A percentile compares a stretch with the other conserved stretches of the same genome.
Conservation (phyloP, 371 early-diverging fungal species). For the Gilbertella persicaria region DNA sequence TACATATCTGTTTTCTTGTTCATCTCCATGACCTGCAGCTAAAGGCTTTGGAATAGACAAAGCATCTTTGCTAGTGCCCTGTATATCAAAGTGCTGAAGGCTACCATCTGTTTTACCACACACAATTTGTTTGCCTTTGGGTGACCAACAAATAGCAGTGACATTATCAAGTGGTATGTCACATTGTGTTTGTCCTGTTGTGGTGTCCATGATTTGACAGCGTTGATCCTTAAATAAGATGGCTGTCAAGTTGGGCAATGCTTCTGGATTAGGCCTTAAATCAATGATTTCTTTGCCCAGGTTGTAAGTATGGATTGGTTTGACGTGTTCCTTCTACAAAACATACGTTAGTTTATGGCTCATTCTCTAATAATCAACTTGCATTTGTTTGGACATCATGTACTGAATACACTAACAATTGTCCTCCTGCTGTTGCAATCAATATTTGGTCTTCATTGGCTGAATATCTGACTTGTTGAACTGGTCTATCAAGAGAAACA, state of each 20-base stretch:
- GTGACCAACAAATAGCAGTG: constrained; percentile 56
- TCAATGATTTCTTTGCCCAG: constrained; percentile 31
- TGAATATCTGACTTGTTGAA: constrained; percentile 38
- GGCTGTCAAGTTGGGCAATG: constrained; percentile 31
- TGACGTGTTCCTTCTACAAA: background rate
- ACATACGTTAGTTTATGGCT: no score
- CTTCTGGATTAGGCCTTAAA: constrained; percentile 47
- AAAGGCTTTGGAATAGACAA: constrained; percentile 25
- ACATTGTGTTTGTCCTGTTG: constrained; percentile 18
- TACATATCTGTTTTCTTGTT: constrained; percentile 32
- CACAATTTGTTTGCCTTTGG: constrained; percentile 57
- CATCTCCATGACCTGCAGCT: constrained; percentile 21
- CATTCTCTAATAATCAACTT: no score
- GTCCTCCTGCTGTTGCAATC: constrained; percentile 23
- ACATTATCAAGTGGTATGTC: constrained; percentile 24
- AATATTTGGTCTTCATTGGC: constrained; percentile 33
- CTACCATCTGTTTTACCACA: constrained; percentile 44
- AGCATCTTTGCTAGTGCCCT: constrained; percentile 31
- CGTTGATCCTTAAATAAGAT: constrained; percentile 27
- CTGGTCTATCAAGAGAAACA: constrained; percentile 17
- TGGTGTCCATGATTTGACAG: constrained; percentile 28
- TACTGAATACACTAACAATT: constrained; percentile 29
- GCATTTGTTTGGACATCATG: constrained; percentile 34
- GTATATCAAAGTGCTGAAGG: constrained; percentile 35
- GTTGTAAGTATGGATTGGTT: constrained; percentile 11